Evolutionary conservation across 371 early-diverging fungal species (phyloP).

Genomic region (Enteropsectra breve): DNA sequence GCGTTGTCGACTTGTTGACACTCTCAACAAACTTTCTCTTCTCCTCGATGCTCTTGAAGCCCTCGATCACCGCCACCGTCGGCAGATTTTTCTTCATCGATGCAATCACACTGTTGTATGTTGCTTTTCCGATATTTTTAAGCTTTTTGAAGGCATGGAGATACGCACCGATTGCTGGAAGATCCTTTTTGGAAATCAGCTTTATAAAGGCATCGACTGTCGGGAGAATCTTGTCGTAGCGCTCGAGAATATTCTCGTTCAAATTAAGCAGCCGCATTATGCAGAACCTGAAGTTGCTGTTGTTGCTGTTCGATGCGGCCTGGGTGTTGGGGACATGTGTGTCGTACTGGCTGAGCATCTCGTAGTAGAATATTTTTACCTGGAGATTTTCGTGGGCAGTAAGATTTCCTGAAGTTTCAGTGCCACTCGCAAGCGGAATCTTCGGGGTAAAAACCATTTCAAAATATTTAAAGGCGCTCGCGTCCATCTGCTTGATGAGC

Average conservation of each 20-base stretch:
- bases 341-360: too few relatives aligned
- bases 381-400: too few relatives aligned
- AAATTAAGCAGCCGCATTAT: background rate
- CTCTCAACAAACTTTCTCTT: slow-evolving; percentile 16
- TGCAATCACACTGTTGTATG: background rate
- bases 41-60: slow-evolving; percentile 3
- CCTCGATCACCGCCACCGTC: slow-evolving; percentile 21
- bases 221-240: background rate
- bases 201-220: slow-evolving; percentile 1
- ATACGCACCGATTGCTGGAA: background rate
- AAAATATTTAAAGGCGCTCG: too few relatives aligned
- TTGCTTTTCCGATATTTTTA: background rate
- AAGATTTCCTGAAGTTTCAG: too few relatives aligned
- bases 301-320: too few relatives aligned
- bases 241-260: background rate
- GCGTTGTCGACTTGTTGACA: slow-evolving; percentile 21
- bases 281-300: too few relatives aligned
- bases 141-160: background rate
- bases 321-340: too few relatives aligned
- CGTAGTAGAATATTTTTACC: too few relatives aligned
- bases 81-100: slow-evolving; percentile 20
- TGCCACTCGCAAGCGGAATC: too few relatives aligned
- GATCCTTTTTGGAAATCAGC: slow-evolving; percentile 3
- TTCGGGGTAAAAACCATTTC: too few relatives aligned
- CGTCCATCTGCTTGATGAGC: too few relatives aligned